phyloP scores from a whole-genome alignment of 169 alveolate genomes.

The Plasmodium relictum region DNA sequence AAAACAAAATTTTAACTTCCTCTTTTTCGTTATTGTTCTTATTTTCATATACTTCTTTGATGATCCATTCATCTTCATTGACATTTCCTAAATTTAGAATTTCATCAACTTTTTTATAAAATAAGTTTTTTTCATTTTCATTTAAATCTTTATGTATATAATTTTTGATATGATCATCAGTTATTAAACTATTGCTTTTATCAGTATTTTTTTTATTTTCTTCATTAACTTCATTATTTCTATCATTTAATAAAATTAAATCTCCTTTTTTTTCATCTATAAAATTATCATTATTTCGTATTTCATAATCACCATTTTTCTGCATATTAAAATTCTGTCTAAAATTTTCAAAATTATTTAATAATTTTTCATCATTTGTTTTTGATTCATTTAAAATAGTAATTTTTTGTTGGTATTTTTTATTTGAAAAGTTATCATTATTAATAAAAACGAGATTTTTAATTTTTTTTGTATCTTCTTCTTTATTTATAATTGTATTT shows the following conservation, averaged over 20 bases:
- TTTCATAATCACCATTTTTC: too few relatives aligned
- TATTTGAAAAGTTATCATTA: too few relatives aligned
- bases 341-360: too few relatives aligned
- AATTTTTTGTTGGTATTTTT: too few relatives aligned
- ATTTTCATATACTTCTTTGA: conserved; percentile 13
- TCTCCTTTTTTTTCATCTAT: not conserved
- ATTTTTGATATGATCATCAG: not conserved
- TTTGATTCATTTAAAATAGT: too few relatives aligned
- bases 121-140: conserved; percentile 5
- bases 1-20: not conserved
- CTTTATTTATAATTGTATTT: too few relatives aligned
- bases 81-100: conserved; percentile 10
- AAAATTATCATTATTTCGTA: not conserved
- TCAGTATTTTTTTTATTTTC: not conserved
- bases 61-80: conserved; percentile 35
- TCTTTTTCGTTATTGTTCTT: not conserved
- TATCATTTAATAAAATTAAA: not conserved
- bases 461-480: too few relatives aligned
- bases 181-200: not conserved
- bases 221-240: not conserved
- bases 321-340: too few relatives aligned
- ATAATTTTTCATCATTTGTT: too few relatives aligned
- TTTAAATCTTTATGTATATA: not conserved
- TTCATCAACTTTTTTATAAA: conserved; percentile 54
- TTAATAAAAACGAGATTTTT: too few relatives aligned